Evolutionary conservation across 495 filamentous ascomycete species (phyloP).

Genomic region (Aspergillus baeticus): DNA sequence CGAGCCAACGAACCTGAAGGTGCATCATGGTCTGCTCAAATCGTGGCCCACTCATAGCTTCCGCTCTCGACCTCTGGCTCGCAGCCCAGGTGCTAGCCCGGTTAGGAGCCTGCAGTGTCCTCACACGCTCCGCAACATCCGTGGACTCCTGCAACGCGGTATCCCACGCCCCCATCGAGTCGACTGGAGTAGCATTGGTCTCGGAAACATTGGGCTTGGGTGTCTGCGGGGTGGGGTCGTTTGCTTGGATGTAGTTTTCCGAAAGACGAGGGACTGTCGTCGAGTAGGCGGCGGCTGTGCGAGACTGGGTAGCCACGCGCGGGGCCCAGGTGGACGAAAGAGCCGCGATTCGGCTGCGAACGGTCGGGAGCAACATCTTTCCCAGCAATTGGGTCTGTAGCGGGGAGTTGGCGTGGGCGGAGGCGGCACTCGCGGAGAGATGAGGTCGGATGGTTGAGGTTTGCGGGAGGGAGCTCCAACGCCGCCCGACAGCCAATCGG

Average conservation of each 20-base stretch:
- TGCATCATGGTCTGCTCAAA: slow-evolving; percentile 96
- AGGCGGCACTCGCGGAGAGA: slow-evolving; percentile 22
- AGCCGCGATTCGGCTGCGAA: slow-evolving; percentile 47
- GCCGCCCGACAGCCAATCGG: slow-evolving; percentile 26
- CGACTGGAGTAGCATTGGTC: slow-evolving; percentile 58
- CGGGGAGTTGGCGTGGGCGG: slow-evolving; percentile 16
- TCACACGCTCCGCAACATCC: slow-evolving; percentile 57
- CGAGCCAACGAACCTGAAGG: slow-evolving; percentile 65
- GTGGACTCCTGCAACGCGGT: slow-evolving; percentile 55
- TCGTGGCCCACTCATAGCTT: slow-evolving; percentile 87
- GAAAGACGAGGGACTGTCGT: slow-evolving; percentile 46
- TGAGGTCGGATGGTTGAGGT: slow-evolving; percentile 27
- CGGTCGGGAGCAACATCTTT: slow-evolving; percentile 40
- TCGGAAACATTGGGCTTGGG: slow-evolving; percentile 54
- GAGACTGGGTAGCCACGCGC: slow-evolving; percentile 32
- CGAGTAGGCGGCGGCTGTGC: slow-evolving; percentile 35
- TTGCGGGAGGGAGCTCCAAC: slow-evolving; percentile 22
- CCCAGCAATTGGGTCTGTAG: slow-evolving; percentile 10
- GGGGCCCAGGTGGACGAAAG: slow-evolving; percentile 37
- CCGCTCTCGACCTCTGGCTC: slow-evolving; percentile 74
- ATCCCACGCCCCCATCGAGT: slow-evolving; percentile 41
- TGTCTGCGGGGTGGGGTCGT: slow-evolving; percentile 51
- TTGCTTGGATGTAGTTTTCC: slow-evolving; percentile 53
- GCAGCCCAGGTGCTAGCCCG: slow-evolving; percentile 73
- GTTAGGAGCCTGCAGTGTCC: slow-evolving; percentile 82